Percentiles rank a stretch among this genome's conserved stretches.
Conservation (phyloP, 2,329 filamentous ascomycete species). For the Periconia sp. region DNA sequence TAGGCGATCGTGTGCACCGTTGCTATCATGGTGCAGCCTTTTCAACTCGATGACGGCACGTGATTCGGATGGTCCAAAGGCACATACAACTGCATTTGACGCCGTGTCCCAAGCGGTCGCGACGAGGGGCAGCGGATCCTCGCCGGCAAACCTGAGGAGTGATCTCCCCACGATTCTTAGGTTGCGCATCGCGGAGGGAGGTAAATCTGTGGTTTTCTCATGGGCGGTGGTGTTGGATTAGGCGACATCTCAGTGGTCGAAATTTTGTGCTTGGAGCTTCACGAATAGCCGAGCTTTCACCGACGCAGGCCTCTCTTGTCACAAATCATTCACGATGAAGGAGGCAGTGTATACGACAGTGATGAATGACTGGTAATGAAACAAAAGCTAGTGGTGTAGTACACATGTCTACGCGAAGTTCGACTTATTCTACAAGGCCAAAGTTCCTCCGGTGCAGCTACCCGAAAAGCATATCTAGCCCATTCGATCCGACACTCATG, state of each 20-base stretch:
- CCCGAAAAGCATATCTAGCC: constrained; percentile 22
- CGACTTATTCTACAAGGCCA: constrained; percentile 39
- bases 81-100: constrained; percentile 78
- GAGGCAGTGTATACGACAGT: no score
- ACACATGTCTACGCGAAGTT: constrained; percentile 34
- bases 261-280: constrained; percentile 21
- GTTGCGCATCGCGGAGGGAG: constrained; percentile 73
- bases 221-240: constrained; percentile 10
- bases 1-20: constrained; percentile 47
- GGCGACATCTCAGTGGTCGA: constrained; percentile 20
- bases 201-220: constrained; percentile 15
- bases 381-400: constrained; percentile 45
- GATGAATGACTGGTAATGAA: constrained; percentile 42
- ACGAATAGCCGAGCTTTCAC: constrained; percentile 31
- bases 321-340: no score
- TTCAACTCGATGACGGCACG: constrained; percentile 77
- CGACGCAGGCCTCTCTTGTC: constrained; percentile 9
- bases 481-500: constrained; percentile 22
- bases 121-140: constrained; percentile 65
- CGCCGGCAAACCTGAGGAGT: constrained; percentile 63
- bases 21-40: constrained; percentile 53
- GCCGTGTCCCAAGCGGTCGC: constrained; percentile 86
- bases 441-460: constrained; percentile 15
- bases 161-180: constrained; percentile 77
- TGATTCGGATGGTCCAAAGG: constrained; percentile 78